phyloP scores from a whole-genome alignment of 352 stramenopile genomes.

The Phytopythium helicoides region DNA sequence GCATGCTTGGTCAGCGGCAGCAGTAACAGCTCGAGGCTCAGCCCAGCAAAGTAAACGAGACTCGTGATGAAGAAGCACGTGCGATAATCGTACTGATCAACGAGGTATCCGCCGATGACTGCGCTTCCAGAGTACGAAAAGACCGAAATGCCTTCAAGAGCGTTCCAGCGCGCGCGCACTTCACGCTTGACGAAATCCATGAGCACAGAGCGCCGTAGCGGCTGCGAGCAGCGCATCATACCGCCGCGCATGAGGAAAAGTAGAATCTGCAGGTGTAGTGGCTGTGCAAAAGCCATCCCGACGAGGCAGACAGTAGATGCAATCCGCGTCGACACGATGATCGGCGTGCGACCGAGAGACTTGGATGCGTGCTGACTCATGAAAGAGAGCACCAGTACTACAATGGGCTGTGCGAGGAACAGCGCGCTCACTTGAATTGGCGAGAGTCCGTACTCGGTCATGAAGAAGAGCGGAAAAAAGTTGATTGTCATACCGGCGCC shows the following conservation, averaged over 20 bases:
- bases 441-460: slow-evolving; percentile 70
- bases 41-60: slow-evolving; percentile 54
- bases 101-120: slow-evolving; percentile 76
- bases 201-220: slow-evolving; percentile 67
- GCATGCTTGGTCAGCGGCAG: slow-evolving; percentile 61
- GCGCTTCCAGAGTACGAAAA: slow-evolving; percentile 81
- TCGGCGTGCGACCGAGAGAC: slow-evolving; percentile 58
- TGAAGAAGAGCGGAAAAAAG: slow-evolving; percentile 85
- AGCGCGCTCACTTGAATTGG: slow-evolving; percentile 71
- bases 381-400: slow-evolving; percentile 68
- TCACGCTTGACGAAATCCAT: slow-evolving; percentile 80
- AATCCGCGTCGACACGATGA: slow-evolving; percentile 59
- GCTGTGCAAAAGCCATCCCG: slow-evolving; percentile 55
- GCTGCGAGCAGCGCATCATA: slow-evolving; percentile 85
- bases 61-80: slow-evolving; percentile 77
- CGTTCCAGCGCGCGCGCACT: slow-evolving; percentile 74
- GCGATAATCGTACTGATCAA: slow-evolving; percentile 74
- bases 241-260: slow-evolving; percentile 78
- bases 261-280: slow-evolving; percentile 53
- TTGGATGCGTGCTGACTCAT: slow-evolving; percentile 49
- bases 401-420: slow-evolving; percentile 64
- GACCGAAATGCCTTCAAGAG: slow-evolving; percentile 66
- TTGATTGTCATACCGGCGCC: slow-evolving; percentile 83
- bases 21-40: slow-evolving; percentile 58
- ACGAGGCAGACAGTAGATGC: slow-evolving; percentile 63